phyloP scores from a whole-genome alignment of 2,329 filamentous ascomycete genomes.

The Sporothrix euskadiensis region DNA sequence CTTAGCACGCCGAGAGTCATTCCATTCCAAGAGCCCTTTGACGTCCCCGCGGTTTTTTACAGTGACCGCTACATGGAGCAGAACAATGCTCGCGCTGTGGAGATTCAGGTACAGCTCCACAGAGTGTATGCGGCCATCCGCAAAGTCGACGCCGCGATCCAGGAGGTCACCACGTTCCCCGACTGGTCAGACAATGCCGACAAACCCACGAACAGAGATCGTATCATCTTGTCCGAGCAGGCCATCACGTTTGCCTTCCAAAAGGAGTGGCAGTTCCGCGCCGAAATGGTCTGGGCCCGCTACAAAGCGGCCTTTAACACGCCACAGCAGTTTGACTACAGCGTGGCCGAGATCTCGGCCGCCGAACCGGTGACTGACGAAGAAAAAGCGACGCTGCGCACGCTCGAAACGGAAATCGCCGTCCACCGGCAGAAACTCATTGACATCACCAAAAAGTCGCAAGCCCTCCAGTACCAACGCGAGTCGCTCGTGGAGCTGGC shows the following conservation, averaged over 20 bases:
- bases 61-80: conserved; percentile 35
- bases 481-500: conserved; percentile 25
- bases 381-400: conserved; percentile 30
- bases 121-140: conserved; percentile 28
- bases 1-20: conserved; percentile 28
- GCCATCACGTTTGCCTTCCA: conserved; percentile 32
- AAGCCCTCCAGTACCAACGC: conserved; percentile 22
- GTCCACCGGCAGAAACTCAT: conserved; percentile 31
- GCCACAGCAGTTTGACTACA: conserved; percentile 33
- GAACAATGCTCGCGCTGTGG: conserved; percentile 30
- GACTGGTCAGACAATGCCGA: conserved; percentile 12
- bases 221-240: conserved; percentile 30
- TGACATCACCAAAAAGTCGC: conserved; percentile 25
- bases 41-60: conserved; percentile 35
- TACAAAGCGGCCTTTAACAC: conserved; percentile 27
- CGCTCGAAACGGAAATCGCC: conserved; percentile 32
- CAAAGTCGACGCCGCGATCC: conserved; percentile 25
- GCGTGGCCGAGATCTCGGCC: conserved; percentile 30
- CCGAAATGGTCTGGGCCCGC: conserved; percentile 27
- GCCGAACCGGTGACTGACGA: conserved; percentile 30
- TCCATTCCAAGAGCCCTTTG: conserved; percentile 27
- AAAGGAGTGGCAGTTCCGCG: conserved; percentile 33
- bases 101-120: conserved; percentile 31
- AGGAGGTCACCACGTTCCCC: conserved; percentile 23
- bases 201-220: conserved; percentile 26